Evolutionary conservation across 768 basidiomycete species (phyloP).

Genomic region (Amanita thiersii): DNA sequence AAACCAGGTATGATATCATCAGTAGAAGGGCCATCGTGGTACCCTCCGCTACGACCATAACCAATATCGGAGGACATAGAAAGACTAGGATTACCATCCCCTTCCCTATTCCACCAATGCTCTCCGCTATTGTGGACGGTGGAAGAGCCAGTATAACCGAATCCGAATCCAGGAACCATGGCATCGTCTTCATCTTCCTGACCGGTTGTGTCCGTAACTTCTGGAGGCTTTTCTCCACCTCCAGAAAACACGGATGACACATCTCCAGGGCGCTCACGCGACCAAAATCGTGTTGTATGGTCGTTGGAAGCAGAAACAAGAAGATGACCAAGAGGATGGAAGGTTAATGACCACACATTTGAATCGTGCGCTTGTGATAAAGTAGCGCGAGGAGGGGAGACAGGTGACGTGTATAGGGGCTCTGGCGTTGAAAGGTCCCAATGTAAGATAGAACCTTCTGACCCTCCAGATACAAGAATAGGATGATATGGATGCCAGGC

Average conservation of each 20-base stretch:
- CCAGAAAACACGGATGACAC: conserved; percentile 67
- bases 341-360: conserved; percentile 93
- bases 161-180: conserved; percentile 70
- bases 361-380: conserved; percentile 98
- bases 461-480: conserved; percentile 87
- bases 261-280: conserved; percentile 84
- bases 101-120: conserved; percentile 40
- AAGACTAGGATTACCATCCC: conserved; percentile 18
- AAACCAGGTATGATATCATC: conserved; percentile 67
- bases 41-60: conserved; percentile 10
- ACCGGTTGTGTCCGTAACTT: conserved; percentile 45
- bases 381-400: conserved; percentile 63
- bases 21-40: conserved; percentile 26
- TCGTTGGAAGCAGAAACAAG: conserved; percentile 95
- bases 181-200: conserved; percentile 70
- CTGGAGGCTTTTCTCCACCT: conserved; percentile 81
- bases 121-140: conserved; percentile 14
- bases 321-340: conserved; percentile 93
- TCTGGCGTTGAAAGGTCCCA: conserved; percentile 82
- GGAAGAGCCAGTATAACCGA: conserved; percentile 17
- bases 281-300: conserved; percentile 99
- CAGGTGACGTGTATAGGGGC: conserved; percentile 29
- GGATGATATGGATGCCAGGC: conserved; percentile 96
- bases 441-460: conserved; percentile 89
- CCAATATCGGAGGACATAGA: conserved; percentile 9